Base-by-base conservation (phyloP, 208 protist genomes). In the Naegleria fowleri region DNA sequence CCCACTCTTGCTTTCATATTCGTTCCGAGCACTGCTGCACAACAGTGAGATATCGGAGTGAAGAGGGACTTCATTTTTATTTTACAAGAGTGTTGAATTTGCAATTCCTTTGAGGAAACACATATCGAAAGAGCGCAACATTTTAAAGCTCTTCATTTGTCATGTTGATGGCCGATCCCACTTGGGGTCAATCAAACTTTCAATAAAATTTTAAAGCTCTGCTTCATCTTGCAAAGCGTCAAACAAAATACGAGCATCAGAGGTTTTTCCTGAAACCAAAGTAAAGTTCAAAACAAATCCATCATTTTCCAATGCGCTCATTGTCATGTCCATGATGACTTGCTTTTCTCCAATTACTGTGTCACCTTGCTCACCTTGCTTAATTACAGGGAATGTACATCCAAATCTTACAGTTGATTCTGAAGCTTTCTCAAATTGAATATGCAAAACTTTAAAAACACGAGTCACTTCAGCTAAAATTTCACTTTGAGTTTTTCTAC, bases 251-350 rank as follows among this genome's bases (percentile, higher is more conserved):
- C 85, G 19, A 40, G 85, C 85, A 51, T 25, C 13, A 3, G 25
- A 58, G 25, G 33, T 58, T 58, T n/a, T 39, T 39, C 85, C 85
- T 29, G n/a, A 40, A 15, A 58, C 13, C 25, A 36, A 29, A 38
- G 39, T 58, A 88, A 88, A 88, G 40, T 88, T 88, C 4, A 88
- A 13, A 19, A 88, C 6, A 39, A 40, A 88, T 36, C 85, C 85
- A 51, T 88, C 85, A 39, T 58, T 58, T n/a, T 29, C n/a, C 41
- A 88, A 48, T n/a, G 85, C 25, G 19, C 43, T 88, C 41, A 88
- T 88, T 19, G 85, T 88, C 39, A 88, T 58, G 22, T 88, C 85
- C 19, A 88, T 40, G 3, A 58, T 43, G 29, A 88, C 43, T 38
- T 40, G 6, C 22, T 58, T 39, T 36, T 58, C 85, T 38, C 41